Base-by-base conservation (phyloP, 2,329 filamentous ascomycete species). In the Pyrenophora seminiperda region DNA sequence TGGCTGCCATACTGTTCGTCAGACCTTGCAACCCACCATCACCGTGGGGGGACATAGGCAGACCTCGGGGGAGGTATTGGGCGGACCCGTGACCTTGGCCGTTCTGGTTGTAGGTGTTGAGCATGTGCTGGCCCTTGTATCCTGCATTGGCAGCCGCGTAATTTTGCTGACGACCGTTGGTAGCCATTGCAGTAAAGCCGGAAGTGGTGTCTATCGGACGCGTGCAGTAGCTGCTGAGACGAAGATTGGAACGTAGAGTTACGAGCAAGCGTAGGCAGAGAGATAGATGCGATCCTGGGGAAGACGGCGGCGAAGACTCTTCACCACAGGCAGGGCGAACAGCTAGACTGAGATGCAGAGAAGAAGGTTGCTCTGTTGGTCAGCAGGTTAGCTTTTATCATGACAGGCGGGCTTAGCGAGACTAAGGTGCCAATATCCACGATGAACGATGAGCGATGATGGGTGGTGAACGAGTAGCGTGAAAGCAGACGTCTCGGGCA, bases 1-100 rank as follows among this genome's bases (percentile, higher is more conserved):
- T 66, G 29, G 65, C 67, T 60, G 61, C 61, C 70, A 73, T 70
- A 32, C 60, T 68, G 59, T 56, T 65, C 33, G 68, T 67, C 53
- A 73, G 64, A 59, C 54, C 61, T 55, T 67, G 63, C 52, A 72
- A 56, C 51, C 58, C 62, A 55, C 56, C 53, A 22, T 70, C 68
- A 57, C 55, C 63, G 41, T 65, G 63, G 22, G 65, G 62, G 47
- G 69, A 66, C 53, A 70, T 61, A 11, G 61, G 67, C 58, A 67
- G 62, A 60, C 69, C 67, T 61, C 70, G 69, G 45, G 66, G 66
- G 51, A 73, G 65, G 62, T 70, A 72, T 42, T 65, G 65, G 34
- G 62, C 63, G 14, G 60, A 50, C 43, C 67, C 66, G 44, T 71
- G 65, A 40, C 61, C 64, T 42, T 72, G 69, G 34, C 54, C 54